Conservation (phyloP, 768 basidiomycete species). For the Guyanaporus albipodus region DNA sequence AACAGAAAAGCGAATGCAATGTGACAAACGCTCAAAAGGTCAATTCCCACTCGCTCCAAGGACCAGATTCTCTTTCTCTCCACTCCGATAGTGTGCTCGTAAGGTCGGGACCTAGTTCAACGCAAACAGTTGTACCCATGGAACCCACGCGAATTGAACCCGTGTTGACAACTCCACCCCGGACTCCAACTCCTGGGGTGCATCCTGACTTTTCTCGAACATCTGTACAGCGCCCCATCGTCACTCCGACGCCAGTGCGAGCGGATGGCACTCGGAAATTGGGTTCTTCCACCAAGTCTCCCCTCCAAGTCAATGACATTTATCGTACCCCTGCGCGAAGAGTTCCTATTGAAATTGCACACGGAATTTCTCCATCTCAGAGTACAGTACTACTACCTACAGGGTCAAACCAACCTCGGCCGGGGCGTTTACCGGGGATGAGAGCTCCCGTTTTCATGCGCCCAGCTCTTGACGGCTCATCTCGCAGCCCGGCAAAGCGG, state of each 20-base stretch:
- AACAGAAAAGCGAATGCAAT: slow-evolving; percentile 32
- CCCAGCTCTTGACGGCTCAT: slow-evolving; percentile 36
- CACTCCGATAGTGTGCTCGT: slow-evolving; percentile 44
- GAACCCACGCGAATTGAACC: slow-evolving; percentile 15
- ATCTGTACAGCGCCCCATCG: slow-evolving; percentile 24
- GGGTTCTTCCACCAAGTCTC: slow-evolving; percentile 33
- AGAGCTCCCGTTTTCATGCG: slow-evolving; percentile 39
- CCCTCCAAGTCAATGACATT: slow-evolving; percentile 36
- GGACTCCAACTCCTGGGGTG: slow-evolving; percentile 11
- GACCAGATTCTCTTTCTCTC: slow-evolving; percentile 59
- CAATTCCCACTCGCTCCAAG: slow-evolving; percentile 30
- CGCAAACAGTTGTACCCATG: slow-evolving; percentile 4
- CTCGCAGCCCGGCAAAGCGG: slow-evolving; percentile 34
- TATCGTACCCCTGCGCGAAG: slow-evolving; percentile 61
- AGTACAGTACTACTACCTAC: slow-evolving; percentile 38
- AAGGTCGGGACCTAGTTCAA: slow-evolving; percentile 22
- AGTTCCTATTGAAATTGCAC: slow-evolving; percentile 49
- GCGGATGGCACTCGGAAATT: slow-evolving; percentile 9
- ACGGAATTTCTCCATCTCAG: slow-evolving; percentile 48
- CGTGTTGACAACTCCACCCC: slow-evolving; percentile 19
- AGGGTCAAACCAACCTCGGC: slow-evolving; percentile 18
- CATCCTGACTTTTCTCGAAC: slow-evolving; percentile 17
- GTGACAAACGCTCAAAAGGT: slow-evolving; percentile 18
- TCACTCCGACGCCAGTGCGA: slow-evolving; percentile 30
- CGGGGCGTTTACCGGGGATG: slow-evolving; percentile 11